A percentile compares a stretch with the other conserved stretches of the same genome.
Conservation (phyloP, 1,284 basidiomycete genomes). For the Tilletia horrida region DNA sequence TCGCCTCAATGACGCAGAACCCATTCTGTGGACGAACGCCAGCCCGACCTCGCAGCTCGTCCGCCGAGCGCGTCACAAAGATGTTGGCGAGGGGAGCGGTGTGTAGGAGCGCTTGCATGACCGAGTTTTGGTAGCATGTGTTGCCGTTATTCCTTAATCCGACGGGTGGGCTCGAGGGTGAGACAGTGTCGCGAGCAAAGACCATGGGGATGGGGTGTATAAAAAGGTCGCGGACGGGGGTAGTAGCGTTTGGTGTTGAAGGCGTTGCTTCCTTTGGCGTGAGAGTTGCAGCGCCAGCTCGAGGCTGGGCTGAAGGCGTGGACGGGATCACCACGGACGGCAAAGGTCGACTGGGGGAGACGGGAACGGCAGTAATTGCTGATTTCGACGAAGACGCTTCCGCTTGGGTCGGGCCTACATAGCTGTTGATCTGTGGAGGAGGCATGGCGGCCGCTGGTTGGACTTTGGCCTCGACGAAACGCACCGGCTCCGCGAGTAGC, state of each 20-base stretch:
- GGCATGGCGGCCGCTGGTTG: neutral
- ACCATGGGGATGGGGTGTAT: conserved; percentile 7
- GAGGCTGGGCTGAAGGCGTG: neutral
- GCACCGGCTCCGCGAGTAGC: conserved; percentile 3
- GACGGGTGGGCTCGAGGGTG: neutral
- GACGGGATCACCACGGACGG: neutral
- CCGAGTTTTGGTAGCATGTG: conserved; percentile 95
- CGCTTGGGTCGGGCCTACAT: neutral
- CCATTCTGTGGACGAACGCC: neutral
- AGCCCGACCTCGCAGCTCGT: conserved; percentile 20
- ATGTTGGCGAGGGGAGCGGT: conserved; percentile 81
- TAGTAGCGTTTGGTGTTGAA: neutral
- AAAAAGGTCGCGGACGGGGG: neutral
- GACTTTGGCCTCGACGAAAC: neutral
- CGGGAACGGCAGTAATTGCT: too few species aligned
- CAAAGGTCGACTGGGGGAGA: neutral
- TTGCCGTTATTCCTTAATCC: conserved; percentile 90
- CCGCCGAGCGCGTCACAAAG: conserved; percentile 57
- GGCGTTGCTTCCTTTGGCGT: neutral
- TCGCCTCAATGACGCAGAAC: conserved; percentile 43
- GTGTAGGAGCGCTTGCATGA: conserved; percentile 87
- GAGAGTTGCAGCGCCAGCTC: neutral
- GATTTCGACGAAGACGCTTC: neutral
- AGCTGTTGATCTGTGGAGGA: neutral
- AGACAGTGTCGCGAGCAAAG: conserved; percentile 13